Evolutionary conservation across 1,284 basidiomycete species (phyloP), one percentile per base, ranked within the genome.

Genomic region (Volvariella surrecta): DNA sequence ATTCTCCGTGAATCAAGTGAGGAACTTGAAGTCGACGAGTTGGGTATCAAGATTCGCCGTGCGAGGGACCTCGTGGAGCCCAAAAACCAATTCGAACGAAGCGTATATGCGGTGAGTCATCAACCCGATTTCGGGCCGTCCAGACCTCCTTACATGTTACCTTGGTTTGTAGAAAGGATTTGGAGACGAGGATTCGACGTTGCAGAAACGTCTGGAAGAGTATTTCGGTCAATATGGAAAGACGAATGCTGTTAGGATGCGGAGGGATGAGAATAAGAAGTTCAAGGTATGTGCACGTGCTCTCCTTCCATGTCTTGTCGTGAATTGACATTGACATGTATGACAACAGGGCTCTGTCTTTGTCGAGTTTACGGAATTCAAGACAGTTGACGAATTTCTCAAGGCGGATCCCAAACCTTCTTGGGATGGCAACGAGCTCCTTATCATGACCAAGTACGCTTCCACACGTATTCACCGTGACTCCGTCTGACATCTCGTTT

Each of bases 221-320:
- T 97, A 85, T 66, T 95, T 96, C 63, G 65, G 73, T 49, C 70
- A 79, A 53, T 96, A 86, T 50, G 90, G 91, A n/a, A 73, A 71
- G 50, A 79, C 89, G 43, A 88, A 85, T 52, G 87, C 85, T 19
- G 87, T 98, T 20, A 74, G 95, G 44, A 91, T 96, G 84, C 75
- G 93, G 47, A 76, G 89, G 41, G 79, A 82, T 32, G 74, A 76
- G 39, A 73, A 75, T 43, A 89, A 88, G 59, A 76, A 74, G 47
- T 96, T 95, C 78, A 94, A 92, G 74, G 87, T 83, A 15, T 20
- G 65, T 51, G 43, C 21, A 22, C 16, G 19, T 40, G 18, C 30
- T 1, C 10, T 20, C 8, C 1, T 18, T n/a, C n/a, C n/a, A n/a
- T 37, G 2, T 31, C 10, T 43, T 21, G 7, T 24, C 6, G 24